phyloP scores from a whole-genome alignment of 2,329 filamentous ascomycete genomes.

The Ophiocordyceps australis region DNA sequence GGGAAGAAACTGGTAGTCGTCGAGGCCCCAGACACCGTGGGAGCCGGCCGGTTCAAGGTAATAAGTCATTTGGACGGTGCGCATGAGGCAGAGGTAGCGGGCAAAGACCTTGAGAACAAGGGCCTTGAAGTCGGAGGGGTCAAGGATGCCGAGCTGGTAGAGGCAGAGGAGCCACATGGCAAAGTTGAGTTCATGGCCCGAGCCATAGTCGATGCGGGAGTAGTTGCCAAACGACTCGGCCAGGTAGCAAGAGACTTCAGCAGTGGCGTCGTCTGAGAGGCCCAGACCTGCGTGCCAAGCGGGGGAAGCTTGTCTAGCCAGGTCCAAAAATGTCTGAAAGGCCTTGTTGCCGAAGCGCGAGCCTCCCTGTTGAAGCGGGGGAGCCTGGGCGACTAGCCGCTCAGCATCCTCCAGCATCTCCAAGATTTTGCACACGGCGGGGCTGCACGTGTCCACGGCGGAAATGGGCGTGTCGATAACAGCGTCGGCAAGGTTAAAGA shows the following conservation, averaged over 20 bases:
- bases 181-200: slow-evolving; percentile 95
- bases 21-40: slow-evolving; percentile 93
- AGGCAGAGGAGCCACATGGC: slow-evolving; percentile 92
- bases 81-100: slow-evolving; percentile 75
- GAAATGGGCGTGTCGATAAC: slow-evolving; percentile 55
- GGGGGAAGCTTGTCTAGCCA: slow-evolving; percentile 33
- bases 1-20: slow-evolving; percentile 93
- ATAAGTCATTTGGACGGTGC: slow-evolving; percentile 73
- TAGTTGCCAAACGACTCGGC: slow-evolving; percentile 72
- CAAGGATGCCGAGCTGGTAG: slow-evolving; percentile 55
- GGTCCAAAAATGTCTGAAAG: slow-evolving; percentile 68
- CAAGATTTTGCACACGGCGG: slow-evolving; percentile 44
- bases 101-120: slow-evolving; percentile 65
- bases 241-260: slow-evolving; percentile 67
- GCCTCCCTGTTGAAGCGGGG: slow-evolving; percentile 70
- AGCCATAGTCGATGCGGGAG: slow-evolving; percentile 85
- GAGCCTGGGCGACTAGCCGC: slow-evolving; percentile 45
- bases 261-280: slow-evolving; percentile 33
- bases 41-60: slow-evolving; percentile 95
- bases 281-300: slow-evolving; percentile 48
- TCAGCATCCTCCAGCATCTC: slow-evolving; percentile 53
- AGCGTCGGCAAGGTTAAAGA: slow-evolving; percentile 73
- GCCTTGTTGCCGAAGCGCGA: slow-evolving; percentile 90
- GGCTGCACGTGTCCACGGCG: slow-evolving; percentile 40
- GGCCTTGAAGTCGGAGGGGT: slow-evolving; percentile 47